Evolutionary conservation across 371 early-diverging fungal species (phyloP).

Genomic region (Mortierella sp.): DNA sequence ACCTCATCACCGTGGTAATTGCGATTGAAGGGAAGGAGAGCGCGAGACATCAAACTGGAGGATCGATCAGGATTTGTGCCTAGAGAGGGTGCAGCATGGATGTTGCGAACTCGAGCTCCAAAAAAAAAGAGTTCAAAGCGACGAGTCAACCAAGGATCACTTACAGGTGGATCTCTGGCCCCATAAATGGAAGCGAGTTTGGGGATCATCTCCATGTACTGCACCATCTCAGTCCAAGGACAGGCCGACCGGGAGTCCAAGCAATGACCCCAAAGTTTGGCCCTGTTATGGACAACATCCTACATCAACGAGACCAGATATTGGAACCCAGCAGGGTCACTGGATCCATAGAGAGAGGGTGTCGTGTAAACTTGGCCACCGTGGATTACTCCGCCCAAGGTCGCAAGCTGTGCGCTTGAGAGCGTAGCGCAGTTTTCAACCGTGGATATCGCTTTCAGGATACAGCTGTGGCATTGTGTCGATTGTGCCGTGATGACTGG

Average conservation of each 20-base stretch:
- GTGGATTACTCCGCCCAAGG: slow-evolving; percentile 17
- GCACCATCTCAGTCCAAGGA: slow-evolving; percentile 41
- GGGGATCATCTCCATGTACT: slow-evolving; percentile 30
- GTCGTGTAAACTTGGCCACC: slow-evolving; percentile 3
- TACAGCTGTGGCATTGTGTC: slow-evolving; percentile 17
- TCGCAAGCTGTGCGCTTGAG: not conserved
- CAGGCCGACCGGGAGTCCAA: slow-evolving; percentile 23
- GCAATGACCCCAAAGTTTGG: slow-evolving; percentile 23
- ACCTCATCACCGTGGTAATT: too few species aligned
- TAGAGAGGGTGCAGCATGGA: not conserved
- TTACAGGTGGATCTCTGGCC: slow-evolving; percentile 27
- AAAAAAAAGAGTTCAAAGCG: not conserved
- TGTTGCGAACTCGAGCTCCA: too few species aligned
- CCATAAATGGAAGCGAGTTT: slow-evolving; percentile 37
- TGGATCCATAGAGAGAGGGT: not conserved
- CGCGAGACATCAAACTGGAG: not conserved
- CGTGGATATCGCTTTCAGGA: slow-evolving; percentile 8
- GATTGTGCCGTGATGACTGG: slow-evolving; percentile 20
- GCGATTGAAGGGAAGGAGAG: too few species aligned
- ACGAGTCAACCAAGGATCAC: not conserved
- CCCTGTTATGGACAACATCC: slow-evolving; percentile 39
- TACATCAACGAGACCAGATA: slow-evolving; percentile 31
- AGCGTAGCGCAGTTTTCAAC: slow-evolving; percentile 14
- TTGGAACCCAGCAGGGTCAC: slow-evolving; percentile 28
- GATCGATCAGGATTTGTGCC: slow-evolving; percentile 14